These are phyloP conservation scores for Penicillium palitans DNA, from an alignment of 2,329 filamentous ascomycete species.

Conservation along the genomic window DNA sequence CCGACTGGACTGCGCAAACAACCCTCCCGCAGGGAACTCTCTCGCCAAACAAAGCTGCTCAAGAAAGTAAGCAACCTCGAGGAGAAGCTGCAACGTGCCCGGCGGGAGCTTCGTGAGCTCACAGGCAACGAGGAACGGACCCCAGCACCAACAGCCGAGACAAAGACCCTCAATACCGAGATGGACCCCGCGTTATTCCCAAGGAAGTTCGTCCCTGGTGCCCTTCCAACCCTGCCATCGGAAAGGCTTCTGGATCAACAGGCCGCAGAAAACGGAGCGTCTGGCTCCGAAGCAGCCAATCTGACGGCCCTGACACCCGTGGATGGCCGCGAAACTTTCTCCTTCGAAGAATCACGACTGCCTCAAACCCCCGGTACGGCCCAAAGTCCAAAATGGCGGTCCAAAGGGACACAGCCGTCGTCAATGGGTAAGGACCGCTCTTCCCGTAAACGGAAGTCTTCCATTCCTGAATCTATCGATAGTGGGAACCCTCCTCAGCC, in stretches of 20 bases:
- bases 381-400: constrained; percentile 19
- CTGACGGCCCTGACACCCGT: constrained; percentile 19
- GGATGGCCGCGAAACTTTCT: constrained; percentile 15
- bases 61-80: constrained; percentile 64
- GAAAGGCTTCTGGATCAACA: constrained; percentile 46
- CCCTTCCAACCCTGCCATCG: constrained; percentile 47
- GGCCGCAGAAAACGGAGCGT: constrained; percentile 15
- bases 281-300: constrained; percentile 9
- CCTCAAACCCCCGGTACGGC: constrained; percentile 4
- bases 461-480: constrained; percentile 32
- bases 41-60: constrained; percentile 57
- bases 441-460: constrained; percentile 40
- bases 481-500: constrained; percentile 25
- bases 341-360: constrained; percentile 13
- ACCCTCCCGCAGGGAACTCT: constrained; percentile 57
- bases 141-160: constrained; percentile 15
- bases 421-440: constrained; percentile 32
- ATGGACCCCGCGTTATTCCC: constrained; percentile 29
- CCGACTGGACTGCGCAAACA: constrained; percentile 44
- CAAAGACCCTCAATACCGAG: constrained; percentile 25
- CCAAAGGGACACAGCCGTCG: constrained; percentile 18
- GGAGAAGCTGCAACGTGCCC: constrained; percentile 56
- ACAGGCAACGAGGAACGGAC: constrained; percentile 41
- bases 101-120: constrained; percentile 54
- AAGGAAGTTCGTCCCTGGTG: constrained; percentile 45